Conservation (phyloP, 805 yeast genomes). For the Candida sithepensis region DNA sequence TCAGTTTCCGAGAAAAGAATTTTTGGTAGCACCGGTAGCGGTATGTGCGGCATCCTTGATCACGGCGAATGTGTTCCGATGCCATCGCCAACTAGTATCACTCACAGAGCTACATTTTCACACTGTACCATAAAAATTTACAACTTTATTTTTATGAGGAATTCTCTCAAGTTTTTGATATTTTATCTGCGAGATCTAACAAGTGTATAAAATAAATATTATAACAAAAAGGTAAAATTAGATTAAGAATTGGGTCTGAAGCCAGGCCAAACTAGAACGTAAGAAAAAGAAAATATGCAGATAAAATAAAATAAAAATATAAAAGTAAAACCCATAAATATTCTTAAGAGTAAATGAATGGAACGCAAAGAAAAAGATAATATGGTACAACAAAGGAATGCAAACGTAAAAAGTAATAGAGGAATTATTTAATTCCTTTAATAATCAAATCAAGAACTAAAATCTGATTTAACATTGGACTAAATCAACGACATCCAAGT, state of each 20-base stretch:
- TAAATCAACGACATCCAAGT: conserved; percentile 42
- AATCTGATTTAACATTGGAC: conserved; percentile 37
- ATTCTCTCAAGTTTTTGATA: background rate
- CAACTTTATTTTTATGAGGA: no score
- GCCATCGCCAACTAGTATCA: no score
- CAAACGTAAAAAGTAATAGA: background rate
- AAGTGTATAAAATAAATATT: background rate
- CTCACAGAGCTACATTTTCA: no score
- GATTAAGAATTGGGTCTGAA: background rate
- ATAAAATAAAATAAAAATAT: background rate
- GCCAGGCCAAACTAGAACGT: background rate
- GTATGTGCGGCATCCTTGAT: no score
- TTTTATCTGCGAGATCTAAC: background rate
- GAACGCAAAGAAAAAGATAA: background rate
- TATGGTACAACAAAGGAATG: conserved; percentile 1
- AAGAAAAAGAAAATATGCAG: background rate
- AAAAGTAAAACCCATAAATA: background rate
- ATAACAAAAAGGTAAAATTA: background rate
- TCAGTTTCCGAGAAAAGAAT: no score
- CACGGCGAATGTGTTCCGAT: no score
- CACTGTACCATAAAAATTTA: no score
- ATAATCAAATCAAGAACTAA: background rate
- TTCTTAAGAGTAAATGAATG: background rate
- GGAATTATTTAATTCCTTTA: background rate
- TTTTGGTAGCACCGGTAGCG: no score